These are phyloP conservation scores for Coemansia sp. DNA, from an alignment of 192 early-diverging fungal species.

Conservation along the genomic window DNA sequence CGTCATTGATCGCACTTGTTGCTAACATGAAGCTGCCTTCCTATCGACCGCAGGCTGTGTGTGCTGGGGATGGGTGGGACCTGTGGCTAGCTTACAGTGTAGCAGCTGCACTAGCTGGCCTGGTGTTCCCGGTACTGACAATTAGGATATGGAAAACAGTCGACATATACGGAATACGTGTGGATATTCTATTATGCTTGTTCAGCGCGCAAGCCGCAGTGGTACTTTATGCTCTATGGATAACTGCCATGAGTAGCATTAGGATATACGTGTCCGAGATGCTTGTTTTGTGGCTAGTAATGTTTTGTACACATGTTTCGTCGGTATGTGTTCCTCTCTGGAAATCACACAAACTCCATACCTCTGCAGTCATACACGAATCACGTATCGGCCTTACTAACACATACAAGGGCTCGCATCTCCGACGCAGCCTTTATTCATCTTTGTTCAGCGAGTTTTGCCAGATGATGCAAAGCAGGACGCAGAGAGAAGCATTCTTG, in stretches of 20 bases:
- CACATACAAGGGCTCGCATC: slow-evolving; percentile 21
- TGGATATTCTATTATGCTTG: slow-evolving; percentile 33
- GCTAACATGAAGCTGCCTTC: slow-evolving; percentile 8
- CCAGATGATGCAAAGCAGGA: slow-evolving; percentile 17
- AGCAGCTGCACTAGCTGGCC: slow-evolving; percentile 14
- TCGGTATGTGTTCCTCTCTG: slow-evolving; percentile 36
- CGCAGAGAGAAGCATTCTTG: slow-evolving; percentile 26
- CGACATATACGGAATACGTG: slow-evolving; percentile 24
- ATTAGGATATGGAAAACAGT: slow-evolving; percentile 20
- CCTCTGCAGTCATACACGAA: background rate
- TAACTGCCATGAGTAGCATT: slow-evolving; percentile 13
- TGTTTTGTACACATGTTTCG: slow-evolving; percentile 19
- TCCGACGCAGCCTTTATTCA: slow-evolving; percentile 33
- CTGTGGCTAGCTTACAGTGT: slow-evolving; percentile 40
- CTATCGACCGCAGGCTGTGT: slow-evolving; percentile 12
- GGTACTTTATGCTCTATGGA: slow-evolving; percentile 36
- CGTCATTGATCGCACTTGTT: slow-evolving; percentile 15
- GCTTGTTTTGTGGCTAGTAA: slow-evolving; percentile 32
- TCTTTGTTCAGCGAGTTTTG: slow-evolving; percentile 32
- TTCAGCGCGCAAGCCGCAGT: slow-evolving; percentile 15
- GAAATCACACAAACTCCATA: slow-evolving; percentile 9
- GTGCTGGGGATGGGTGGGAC: slow-evolving; percentile 30
- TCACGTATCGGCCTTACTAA: slow-evolving; percentile 19
- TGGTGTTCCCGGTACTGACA: slow-evolving; percentile 25
- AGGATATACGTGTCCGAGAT: slow-evolving; percentile 28